phyloP scores from a whole-genome alignment of 139 green algal genomes.

The Chlorella vulgaris region DNA sequence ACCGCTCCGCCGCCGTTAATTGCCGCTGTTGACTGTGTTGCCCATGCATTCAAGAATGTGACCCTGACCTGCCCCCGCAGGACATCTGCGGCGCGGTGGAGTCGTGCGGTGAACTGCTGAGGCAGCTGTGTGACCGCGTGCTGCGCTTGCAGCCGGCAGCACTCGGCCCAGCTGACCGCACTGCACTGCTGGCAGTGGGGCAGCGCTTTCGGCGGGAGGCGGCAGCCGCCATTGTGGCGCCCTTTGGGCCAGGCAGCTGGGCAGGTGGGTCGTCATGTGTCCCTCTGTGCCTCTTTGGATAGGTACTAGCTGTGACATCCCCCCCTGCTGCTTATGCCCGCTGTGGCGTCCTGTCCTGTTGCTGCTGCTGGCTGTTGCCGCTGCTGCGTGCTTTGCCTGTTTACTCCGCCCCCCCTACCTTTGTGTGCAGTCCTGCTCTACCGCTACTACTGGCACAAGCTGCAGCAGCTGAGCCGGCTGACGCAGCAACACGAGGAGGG shows the following conservation, averaged over 20 bases:
- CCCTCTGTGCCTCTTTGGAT: not conserved
- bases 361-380: too few species aligned
- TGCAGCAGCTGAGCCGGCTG: constrained; percentile 13
- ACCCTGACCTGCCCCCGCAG: not conserved
- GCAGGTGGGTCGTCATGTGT: not conserved
- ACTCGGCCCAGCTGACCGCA: not conserved
- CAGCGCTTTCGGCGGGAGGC: constrained; percentile 14
- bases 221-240: not conserved
- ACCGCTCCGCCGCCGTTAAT: too few species aligned
- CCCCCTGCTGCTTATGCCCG: constrained; percentile 22
- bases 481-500: not conserved
- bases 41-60: not conserved
- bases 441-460: constrained; percentile 16
- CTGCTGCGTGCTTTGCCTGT: too few species aligned
- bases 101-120: not conserved
- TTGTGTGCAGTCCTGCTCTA: constrained; percentile 14
- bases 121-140: not conserved
- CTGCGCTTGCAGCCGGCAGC: not conserved
- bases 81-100: constrained; percentile 11
- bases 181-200: not conserved
- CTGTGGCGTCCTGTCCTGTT: too few species aligned
- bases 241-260: not conserved
- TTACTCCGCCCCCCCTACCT: too few species aligned
- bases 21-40: not conserved
- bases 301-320: not conserved